Evolutionary conservation across 1,139 yeast genomes (phyloP).

Genomic region (Scheffersomyces titani): DNA sequence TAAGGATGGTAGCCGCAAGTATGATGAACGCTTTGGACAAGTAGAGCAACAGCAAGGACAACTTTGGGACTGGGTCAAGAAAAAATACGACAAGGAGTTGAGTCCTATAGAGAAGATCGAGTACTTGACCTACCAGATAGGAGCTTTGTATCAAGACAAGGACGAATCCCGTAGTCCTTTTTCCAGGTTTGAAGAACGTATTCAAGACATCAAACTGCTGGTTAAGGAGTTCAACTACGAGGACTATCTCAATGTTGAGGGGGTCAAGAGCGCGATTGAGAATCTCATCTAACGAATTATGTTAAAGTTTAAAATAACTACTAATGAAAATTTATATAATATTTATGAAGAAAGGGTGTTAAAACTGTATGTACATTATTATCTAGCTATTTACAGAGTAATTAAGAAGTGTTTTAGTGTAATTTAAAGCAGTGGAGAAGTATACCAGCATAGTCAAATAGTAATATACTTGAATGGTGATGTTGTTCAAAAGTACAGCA

Average conservation of each 20-base stretch:
- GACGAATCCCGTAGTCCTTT: not conserved
- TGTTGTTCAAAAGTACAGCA: not conserved
- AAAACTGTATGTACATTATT: slow-evolving; percentile 3
- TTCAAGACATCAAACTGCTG: slow-evolving; percentile 13
- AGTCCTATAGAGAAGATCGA: slow-evolving; percentile 23
- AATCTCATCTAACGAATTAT: slow-evolving; percentile 7
- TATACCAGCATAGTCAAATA: not conserved
- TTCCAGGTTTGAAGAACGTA: not conserved
- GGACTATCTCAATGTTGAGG: slow-evolving; percentile 15
- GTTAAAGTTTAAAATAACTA: not conserved
- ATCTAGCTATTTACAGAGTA: slow-evolving; percentile 1
- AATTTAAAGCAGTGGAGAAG: not conserved
- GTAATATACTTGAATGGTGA: not conserved
- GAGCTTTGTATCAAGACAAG: not conserved
- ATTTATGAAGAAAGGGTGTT: slow-evolving; percentile 1
- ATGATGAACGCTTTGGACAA: not conserved
- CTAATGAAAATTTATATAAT: not conserved
- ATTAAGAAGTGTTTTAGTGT: slow-evolving; percentile 1
- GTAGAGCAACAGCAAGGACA: slow-evolving; percentile 1
- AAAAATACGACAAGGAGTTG: slow-evolving; percentile 19
- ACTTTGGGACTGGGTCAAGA: slow-evolving; percentile 29
- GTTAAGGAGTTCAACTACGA: slow-evolving; percentile 15
- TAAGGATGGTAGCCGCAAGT: slow-evolving; percentile 1
- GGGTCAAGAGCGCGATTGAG: slow-evolving; percentile 12
- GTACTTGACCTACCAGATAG: slow-evolving; percentile 21